Conservation (phyloP, 148 eudicot species). For the Diospyros lotus region DNA sequence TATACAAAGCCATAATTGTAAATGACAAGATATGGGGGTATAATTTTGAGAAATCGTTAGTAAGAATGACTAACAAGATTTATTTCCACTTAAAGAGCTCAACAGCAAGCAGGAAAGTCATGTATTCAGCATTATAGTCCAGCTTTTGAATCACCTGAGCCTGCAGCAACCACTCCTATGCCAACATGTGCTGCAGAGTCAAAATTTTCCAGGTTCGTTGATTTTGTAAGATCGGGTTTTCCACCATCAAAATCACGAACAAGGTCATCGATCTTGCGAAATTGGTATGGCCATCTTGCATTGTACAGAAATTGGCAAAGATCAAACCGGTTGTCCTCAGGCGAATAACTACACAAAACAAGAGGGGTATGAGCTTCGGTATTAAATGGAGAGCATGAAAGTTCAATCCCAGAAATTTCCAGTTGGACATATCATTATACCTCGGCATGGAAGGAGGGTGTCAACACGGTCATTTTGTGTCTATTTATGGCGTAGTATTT, state of each 20-base stretch:
- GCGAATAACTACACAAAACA: conserved; percentile 62
- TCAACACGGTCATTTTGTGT: conserved; percentile 88
- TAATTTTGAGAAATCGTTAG: too few relatives aligned
- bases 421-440: conserved; percentile 26
- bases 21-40: too few relatives aligned
- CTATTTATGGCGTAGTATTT: conserved; percentile 82
- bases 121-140: conserved; percentile 26
- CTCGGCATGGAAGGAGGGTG: conserved; percentile 97
- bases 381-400: conserved; percentile 45
- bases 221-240: conserved; percentile 27
- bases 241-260: conserved; percentile 50
- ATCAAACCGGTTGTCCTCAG: conserved; percentile 92
- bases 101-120: not conserved
- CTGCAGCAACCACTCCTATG: conserved; percentile 76
- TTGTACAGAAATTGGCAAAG: conserved; percentile 93
- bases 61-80: not conserved
- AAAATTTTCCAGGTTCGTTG: conserved; percentile 24
- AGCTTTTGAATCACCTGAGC: conserved; percentile 73
- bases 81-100: not conserved
- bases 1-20: too few relatives aligned
- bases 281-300: conserved; percentile 91
- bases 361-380: conserved; percentile 19
- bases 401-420: too few relatives aligned
- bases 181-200: conserved; percentile 45
- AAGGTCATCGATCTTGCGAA: conserved; percentile 78